Base-by-base conservation (phyloP, 176 grass and related monocot genomes). In the Musa itinerans region DNA sequence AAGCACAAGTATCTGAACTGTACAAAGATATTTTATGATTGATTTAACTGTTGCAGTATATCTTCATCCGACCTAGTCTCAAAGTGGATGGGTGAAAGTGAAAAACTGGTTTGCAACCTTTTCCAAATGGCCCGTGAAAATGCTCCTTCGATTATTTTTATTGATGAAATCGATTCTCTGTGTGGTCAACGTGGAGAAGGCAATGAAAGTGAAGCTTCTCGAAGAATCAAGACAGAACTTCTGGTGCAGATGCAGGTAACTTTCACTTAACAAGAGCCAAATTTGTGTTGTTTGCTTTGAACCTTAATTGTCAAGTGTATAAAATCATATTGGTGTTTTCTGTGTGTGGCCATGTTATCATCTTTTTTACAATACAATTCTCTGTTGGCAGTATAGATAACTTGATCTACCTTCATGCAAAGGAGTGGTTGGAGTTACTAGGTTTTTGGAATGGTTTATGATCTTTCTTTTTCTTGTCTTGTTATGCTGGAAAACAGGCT, bases 1-100 rank as follows among this genome's bases (percentile, higher is more conserved):
- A 43, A 43, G 34, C 34, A 6, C 34, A 43, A 43, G 34, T 43
- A 43, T 43, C 34, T 43, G 34, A 43, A 43, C 34, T 43, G 34
- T 43, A 43, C 3, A 43, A 43, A 43, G 34, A 43, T 43, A 43
- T 43, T 43, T 43, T 43, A 43, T 43, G 34, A 43, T 65, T 17
- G 43, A 9, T 73, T 73, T 23, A 8, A 86, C 64, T 69, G 71
- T 66, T 84, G 87, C 90, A 98, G 94, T 68, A 98, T 98, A 87
- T 98, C 94, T 91, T 98, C 94, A 6, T 98, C 94, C 43, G 94
- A 98, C 68, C 88, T 98, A 79, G 94, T 98, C 79, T 98, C 94
- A 62, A 98, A 98, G 71, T 98, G 94, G 94, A 98, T 98, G 94
- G 94, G 94, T 76, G 94, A 98, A 85, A 98, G 94, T 69, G 94